Conservation (phyloP, 306 rosid species). For the Medicago arabica region DNA sequence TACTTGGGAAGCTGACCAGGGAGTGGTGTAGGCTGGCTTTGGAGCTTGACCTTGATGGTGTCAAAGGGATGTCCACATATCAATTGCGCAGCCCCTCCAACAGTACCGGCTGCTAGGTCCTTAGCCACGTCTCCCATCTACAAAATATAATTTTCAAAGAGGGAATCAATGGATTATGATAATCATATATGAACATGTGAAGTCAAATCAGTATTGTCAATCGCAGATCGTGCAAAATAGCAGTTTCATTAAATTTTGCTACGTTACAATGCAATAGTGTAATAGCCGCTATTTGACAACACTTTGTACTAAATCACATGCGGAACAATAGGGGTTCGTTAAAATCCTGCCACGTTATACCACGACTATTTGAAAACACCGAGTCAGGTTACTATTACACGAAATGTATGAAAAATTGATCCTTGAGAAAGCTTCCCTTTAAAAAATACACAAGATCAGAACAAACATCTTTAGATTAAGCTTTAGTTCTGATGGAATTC, state of each 20-base stretch:
- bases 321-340: background rate
- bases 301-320: background rate
- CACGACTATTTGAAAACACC: too few species aligned
- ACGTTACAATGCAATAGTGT: background rate
- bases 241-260: background rate
- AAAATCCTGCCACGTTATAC: background rate
- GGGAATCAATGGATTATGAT: slow-evolving; percentile 8
- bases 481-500: background rate
- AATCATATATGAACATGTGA: slow-evolving; percentile 8
- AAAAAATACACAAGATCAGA: background rate
- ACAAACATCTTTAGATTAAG: background rate
- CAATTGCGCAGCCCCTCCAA: slow-evolving; percentile 95
- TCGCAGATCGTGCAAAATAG: background rate
- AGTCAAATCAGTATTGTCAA: background rate
- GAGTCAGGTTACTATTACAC: too few species aligned
- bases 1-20: slow-evolving; percentile 84
- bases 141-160: slow-evolving; percentile 20
- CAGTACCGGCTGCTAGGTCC: slow-evolving; percentile 89
- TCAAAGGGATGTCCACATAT: slow-evolving; percentile 92
- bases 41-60: slow-evolving; percentile 98
- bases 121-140: slow-evolving; percentile 94
- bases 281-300: background rate
- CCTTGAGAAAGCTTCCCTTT: background rate
- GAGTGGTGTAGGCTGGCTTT: slow-evolving; percentile 91
- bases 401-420: too few species aligned